Base-by-base conservation (phyloP, 1,284 basidiomycete species). In the Austroboletus niveus region DNA sequence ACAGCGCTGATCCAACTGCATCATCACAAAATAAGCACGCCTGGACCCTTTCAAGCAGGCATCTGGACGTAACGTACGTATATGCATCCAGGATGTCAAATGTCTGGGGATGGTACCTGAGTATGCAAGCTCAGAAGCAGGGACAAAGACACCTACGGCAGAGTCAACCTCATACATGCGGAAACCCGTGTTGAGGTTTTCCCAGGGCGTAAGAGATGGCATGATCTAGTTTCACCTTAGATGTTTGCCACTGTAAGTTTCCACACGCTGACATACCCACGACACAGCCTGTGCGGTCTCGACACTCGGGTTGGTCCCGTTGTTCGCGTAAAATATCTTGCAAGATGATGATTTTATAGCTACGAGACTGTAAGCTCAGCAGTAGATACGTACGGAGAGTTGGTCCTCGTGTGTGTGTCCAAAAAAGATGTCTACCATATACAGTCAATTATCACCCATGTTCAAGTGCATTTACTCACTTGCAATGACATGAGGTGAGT, bases 351-450 rank as follows among this genome's bases (percentile, higher is more conserved):
- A 9, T 8, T 11, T 31, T 27, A 8, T 5, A 5, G 31, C 5
- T 20, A 17, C 12, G 49, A 32, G 8, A 5, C 31, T 1, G 12
- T 30, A 11, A 7, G 20, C 8, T 17, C 14, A 29, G n/a, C 12
- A 17, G 20, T 15, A 22, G 11, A 34, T 27, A 60, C 62, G 24
- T 50, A 85, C 82, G 24, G 80, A 81, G 53, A 88, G 71, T 60
- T 89, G 78, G 64, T 92, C 89, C 66, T 92, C 87, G 58, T 91
- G 89, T 0, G 87, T 88, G 63, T 92, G 89, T 14, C 89, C 89
- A 57, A 77, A 90, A 72, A 90, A 89, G 43, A 89, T 80, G 55
- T 79, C 84, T 85, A 53, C 27, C 29, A 49, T 40, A 9, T 58
- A 45, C 48, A 45, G 20, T 52, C 39, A 47, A 31, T 38, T 45